Percentiles rank a stretch among this genome's conserved stretches.
These are phyloP conservation scores for Polytrichum commune DNA, from an alignment of 225 moss, liverwort and hornwort species.

Conservation along the genomic window DNA sequence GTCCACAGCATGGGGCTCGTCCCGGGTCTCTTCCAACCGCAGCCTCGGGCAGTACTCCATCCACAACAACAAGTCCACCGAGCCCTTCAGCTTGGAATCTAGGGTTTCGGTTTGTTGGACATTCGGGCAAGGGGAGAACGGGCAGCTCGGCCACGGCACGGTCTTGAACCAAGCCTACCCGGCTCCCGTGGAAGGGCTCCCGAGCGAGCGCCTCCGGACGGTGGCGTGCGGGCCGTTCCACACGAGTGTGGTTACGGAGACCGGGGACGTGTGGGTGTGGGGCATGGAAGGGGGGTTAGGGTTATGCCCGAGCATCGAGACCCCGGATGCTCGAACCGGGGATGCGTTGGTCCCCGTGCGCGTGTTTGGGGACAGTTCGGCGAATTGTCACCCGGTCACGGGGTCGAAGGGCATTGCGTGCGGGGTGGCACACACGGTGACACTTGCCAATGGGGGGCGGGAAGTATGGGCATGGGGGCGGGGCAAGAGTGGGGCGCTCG, in stretches of 20 bases:
- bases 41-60: slow-evolving; percentile 12
- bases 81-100: slow-evolving; percentile 18
- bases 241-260: slow-evolving; percentile 9
- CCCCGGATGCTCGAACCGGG: slow-evolving; percentile 7
- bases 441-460: slow-evolving; percentile 7
- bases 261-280: slow-evolving; percentile 22
- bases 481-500: slow-evolving; percentile 18
- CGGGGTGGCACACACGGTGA: slow-evolving; percentile 15
- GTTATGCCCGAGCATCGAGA: slow-evolving; percentile 16
- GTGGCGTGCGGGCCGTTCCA: slow-evolving; percentile 18
- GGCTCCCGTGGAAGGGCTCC: slow-evolving; percentile 11
- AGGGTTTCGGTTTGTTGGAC: slow-evolving; percentile 16
- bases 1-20: slow-evolving; percentile 26
- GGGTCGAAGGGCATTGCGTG: slow-evolving; percentile 14
- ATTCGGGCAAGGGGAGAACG: slow-evolving; percentile 22
- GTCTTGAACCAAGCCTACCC: slow-evolving; percentile 3
- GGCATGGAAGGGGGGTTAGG: slow-evolving; percentile 25
- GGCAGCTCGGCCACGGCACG: slow-evolving; percentile 19
- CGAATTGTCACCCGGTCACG: slow-evolving; percentile 2
- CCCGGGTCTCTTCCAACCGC: slow-evolving; percentile 23
- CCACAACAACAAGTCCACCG: slow-evolving; percentile 17
- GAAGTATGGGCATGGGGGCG: slow-evolving; percentile 24
- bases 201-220: slow-evolving; percentile 9
- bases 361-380: slow-evolving; percentile 13
- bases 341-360: slow-evolving; percentile 15